A percentile compares a stretch with the other conserved stretches of the same genome.
phyloP scores from a whole-genome alignment of 2,329 filamentous ascomycete genomes.

The Colletotrichum sp. region DNA sequence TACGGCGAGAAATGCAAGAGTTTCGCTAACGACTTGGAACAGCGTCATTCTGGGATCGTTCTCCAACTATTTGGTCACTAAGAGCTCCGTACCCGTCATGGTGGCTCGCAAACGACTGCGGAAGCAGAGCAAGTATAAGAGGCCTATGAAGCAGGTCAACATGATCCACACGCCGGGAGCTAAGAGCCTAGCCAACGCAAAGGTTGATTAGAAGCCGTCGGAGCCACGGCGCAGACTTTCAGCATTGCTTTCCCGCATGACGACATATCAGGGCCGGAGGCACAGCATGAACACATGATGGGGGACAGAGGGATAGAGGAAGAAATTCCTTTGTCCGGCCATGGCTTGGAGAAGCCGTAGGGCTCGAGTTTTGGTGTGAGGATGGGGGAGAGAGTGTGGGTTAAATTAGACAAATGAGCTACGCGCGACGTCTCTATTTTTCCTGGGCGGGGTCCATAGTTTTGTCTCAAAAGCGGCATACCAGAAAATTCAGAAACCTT shows the following conservation, averaged over 20 bases:
- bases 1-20: not conserved
- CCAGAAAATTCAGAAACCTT: not conserved
- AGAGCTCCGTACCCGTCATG: slow-evolving; percentile 97
- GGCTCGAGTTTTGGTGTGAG: not conserved
- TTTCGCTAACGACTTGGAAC: slow-evolving; percentile 32
- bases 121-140: slow-evolving; percentile 84
- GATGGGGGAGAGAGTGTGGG: not conserved
- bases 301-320: not conserved
- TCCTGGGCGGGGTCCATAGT: not conserved
- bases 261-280: not conserved
- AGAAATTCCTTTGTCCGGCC: not conserved
- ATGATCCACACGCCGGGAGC: slow-evolving; percentile 75
- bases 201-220: slow-evolving; percentile 65
- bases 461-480: slow-evolving; percentile 2
- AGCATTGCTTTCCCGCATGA: not conserved
- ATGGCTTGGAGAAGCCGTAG: not conserved
- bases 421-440: not conserved
- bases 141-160: slow-evolving; percentile 76
- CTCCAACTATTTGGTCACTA: slow-evolving; percentile 95
- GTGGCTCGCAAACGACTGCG: slow-evolving; percentile 89
- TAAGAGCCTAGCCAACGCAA: slow-evolving; percentile 71
- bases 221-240: slow-evolving; percentile 12
- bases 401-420: not conserved
- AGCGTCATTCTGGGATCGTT: slow-evolving; percentile 96
- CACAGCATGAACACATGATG: not conserved